These are phyloP conservation scores for Globisporangium mamillatum DNA, from an alignment of 352 stramenopile genomes.

Conservation along the genomic window DNA sequence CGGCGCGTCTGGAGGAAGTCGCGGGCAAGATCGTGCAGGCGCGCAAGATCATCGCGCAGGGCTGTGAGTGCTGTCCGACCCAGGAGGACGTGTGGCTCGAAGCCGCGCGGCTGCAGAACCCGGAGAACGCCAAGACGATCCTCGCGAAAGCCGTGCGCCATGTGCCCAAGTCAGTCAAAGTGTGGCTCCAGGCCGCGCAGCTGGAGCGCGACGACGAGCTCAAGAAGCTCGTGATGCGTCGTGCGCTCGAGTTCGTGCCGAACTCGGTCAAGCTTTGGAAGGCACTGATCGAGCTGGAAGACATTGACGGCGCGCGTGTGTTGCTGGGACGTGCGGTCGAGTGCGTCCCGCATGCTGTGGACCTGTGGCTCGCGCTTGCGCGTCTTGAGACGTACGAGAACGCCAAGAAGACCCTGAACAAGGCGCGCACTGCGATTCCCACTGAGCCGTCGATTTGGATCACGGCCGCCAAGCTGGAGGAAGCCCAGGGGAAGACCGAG, in stretches of 20 bases:
- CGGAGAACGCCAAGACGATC: slow-evolving; percentile 96
- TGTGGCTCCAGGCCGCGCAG: slow-evolving; percentile 96
- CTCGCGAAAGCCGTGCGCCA: slow-evolving; percentile 86
- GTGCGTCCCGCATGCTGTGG: slow-evolving; percentile 95
- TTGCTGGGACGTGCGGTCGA: slow-evolving; percentile 97
- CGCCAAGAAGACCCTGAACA: slow-evolving; percentile 97
- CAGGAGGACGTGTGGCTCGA: slow-evolving; percentile 99
- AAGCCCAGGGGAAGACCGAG: slow-evolving; percentile 91
- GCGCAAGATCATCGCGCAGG: slow-evolving; percentile 97
- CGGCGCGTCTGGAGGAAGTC: slow-evolving; percentile 97
- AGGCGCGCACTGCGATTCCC: slow-evolving; percentile 91
- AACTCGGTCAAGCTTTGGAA: slow-evolving; percentile 99
- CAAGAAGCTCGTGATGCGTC: slow-evolving; percentile 89
- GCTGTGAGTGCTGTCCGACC: slow-evolving; percentile 95
- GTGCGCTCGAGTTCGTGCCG: slow-evolving; percentile 95
- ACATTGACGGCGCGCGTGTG: slow-evolving; percentile 94
- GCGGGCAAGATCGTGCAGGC: slow-evolving; percentile 95
- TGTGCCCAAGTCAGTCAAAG: slow-evolving; percentile 92
- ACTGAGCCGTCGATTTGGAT: slow-evolving; percentile 98
- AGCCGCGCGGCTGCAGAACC: slow-evolving; percentile 93
- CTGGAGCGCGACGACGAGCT: slow-evolving; percentile 89
- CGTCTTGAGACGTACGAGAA: slow-evolving; percentile 98
- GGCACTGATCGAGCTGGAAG: slow-evolving; percentile 97
- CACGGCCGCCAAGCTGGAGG: slow-evolving; percentile 97
- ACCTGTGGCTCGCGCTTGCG: slow-evolving; percentile 98